Evolutionary conservation across 148 eudicot genomes (phyloP).

Genomic region (Chenopodium formosanum): DNA sequence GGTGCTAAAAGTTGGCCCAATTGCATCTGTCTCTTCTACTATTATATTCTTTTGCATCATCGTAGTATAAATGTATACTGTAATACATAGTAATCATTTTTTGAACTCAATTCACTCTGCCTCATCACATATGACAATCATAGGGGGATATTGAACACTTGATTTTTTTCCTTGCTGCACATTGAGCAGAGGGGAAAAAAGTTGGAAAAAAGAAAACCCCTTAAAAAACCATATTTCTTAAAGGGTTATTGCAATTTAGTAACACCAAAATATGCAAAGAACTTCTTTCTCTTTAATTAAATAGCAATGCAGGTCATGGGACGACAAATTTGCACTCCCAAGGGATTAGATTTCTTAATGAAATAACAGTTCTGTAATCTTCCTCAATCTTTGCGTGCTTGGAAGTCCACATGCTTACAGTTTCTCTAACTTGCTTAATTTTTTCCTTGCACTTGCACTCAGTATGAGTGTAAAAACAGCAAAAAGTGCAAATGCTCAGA

Average conservation of each 20-base stretch:
- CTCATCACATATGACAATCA: neutral
- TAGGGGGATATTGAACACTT: neutral
- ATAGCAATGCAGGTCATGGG: conserved; percentile 77
- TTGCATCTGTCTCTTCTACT: neutral
- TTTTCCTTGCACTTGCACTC: conserved; percentile 31
- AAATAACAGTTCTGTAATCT: conserved; percentile 60
- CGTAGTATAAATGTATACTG: too few relatives aligned
- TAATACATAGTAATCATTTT: neutral
- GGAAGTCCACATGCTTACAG: neutral
- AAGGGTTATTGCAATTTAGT: neutral
- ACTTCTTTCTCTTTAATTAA: neutral
- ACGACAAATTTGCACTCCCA: conserved; percentile 80
- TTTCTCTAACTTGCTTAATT: neutral
- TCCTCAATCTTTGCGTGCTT: conserved; percentile 6
- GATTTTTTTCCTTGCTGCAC: neutral
- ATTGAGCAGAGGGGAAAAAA: neutral
- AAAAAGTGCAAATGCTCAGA: conserved; percentile 31
- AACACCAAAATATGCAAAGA: neutral
- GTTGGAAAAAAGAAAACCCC: neutral
- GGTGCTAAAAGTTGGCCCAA: conserved; percentile 35
- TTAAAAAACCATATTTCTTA: neutral
- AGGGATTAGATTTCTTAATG: conserved; percentile 80
- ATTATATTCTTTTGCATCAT: neutral
- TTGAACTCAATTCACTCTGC: neutral
- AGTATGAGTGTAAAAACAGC: conserved; percentile 36